These are phyloP conservation scores for Nadsonia starkeyi-henricii DNA, from an alignment of 1,139 yeast species.

Conservation along the genomic window DNA sequence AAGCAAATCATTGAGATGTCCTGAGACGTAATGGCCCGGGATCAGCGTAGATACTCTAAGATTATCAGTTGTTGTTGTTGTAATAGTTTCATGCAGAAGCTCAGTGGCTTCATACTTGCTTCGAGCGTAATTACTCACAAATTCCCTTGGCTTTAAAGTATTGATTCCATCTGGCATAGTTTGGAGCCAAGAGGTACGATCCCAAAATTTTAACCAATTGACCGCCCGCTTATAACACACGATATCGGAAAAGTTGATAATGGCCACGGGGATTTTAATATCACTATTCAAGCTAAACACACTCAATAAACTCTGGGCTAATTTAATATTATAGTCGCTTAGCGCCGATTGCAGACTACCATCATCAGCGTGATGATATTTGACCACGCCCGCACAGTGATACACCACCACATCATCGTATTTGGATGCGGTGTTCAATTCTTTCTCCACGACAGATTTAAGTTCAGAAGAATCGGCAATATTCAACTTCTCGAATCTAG, in stretches of 20 bases:
- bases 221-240: neutral
- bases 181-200: neutral
- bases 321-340: neutral
- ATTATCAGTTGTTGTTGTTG: neutral
- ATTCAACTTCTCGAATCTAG: slow-evolving; percentile 7
- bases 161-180: neutral
- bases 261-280: neutral
- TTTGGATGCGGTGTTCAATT: neutral
- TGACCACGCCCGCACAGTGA: neutral
- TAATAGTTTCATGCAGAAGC: neutral
- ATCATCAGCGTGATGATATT: neutral
- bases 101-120: neutral
- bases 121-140: neutral
- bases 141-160: neutral
- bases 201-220: neutral
- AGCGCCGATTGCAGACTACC: neutral
- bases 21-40: neutral
- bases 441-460: slow-evolving; percentile 6
- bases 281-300: neutral
- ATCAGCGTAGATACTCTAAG: neutral
- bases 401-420: neutral
- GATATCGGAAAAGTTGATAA: neutral
- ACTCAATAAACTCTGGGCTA: neutral
- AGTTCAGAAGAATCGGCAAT: slow-evolving; percentile 8
- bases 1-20: neutral